A percentile compares a stretch with the other conserved stretches of the same genome.
Conservation (phyloP, 2,329 filamentous ascomycete genomes). For the Pseudophaeomoniella oleicola region DNA sequence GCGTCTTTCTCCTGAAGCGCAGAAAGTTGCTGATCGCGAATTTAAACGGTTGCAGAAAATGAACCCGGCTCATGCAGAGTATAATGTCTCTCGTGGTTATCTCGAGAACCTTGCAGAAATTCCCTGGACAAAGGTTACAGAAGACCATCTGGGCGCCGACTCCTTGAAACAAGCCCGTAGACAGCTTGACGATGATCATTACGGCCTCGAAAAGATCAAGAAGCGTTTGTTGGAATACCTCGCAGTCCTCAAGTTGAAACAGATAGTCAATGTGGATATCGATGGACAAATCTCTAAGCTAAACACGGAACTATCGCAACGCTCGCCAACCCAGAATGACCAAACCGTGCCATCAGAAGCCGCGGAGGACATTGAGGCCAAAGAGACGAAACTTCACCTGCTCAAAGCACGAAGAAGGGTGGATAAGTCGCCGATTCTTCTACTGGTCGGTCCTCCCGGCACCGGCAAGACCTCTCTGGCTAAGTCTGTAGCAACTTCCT, state of each 20-base stretch:
- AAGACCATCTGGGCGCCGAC: slow-evolving; percentile 70
- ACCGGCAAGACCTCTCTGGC: slow-evolving; percentile 94
- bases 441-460: slow-evolving; percentile 84
- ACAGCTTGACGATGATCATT: slow-evolving; percentile 91
- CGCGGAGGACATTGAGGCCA: slow-evolving; percentile 28
- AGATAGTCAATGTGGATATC: slow-evolving; percentile 70
- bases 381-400: slow-evolving; percentile 54
- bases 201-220: slow-evolving; percentile 93
- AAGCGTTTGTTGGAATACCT: slow-evolving; percentile 90
- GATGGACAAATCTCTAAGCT: slow-evolving; percentile 56
- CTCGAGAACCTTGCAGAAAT: slow-evolving; percentile 89
- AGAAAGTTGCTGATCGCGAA: slow-evolving; percentile 83
- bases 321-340: slow-evolving; percentile 19
- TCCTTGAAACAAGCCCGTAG: slow-evolving; percentile 68
- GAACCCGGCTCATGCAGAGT: slow-evolving; percentile 91
- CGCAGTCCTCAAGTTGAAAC: slow-evolving; percentile 89
- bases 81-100: slow-evolving; percentile 85
- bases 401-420: slow-evolving; percentile 71
- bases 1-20: slow-evolving; percentile 65
- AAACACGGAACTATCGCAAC: slow-evolving; percentile 28
- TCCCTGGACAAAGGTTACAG: slow-evolving; percentile 73
- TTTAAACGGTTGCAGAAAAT: slow-evolving; percentile 82
- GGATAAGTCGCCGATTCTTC: slow-evolving; percentile 89
- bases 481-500: slow-evolving; percentile 77
- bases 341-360: slow-evolving; percentile 14